Evolutionary conservation across 768 basidiomycete species (phyloP).

Genomic region (Hypsizygus marmoreus): DNA sequence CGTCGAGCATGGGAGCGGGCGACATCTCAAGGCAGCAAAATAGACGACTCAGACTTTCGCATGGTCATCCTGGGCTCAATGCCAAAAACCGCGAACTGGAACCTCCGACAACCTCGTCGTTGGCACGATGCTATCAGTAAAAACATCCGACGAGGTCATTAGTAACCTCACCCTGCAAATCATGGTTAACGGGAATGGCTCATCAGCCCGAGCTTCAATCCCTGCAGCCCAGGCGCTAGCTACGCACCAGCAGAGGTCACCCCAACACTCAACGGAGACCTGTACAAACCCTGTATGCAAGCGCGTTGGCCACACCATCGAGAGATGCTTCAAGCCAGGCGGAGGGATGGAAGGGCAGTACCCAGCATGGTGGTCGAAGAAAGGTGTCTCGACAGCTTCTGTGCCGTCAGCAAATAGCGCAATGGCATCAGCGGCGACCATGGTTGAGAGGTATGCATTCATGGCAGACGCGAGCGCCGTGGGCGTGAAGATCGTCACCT

Average conservation of each 20-base stretch:
- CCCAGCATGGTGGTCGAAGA: not conserved
- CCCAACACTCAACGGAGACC: not conserved
- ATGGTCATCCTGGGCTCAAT: too few relatives aligned
- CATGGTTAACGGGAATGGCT: too few relatives aligned
- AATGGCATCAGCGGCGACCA: not conserved
- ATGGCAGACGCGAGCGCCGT: not conserved
- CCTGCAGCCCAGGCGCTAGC: not conserved
- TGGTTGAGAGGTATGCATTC: not conserved
- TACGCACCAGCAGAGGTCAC: not conserved
- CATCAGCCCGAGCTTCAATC: too few relatives aligned
- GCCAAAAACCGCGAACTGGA: too few relatives aligned
- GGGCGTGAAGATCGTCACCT: not conserved
- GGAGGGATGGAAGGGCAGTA: slow-evolving; percentile 1
- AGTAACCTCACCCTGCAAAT: too few relatives aligned
- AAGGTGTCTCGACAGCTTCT: not conserved
- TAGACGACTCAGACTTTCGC: too few relatives aligned
- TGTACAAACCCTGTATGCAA: not conserved
- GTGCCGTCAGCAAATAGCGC: not conserved
- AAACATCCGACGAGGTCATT: too few relatives aligned
- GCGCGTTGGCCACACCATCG: not conserved
- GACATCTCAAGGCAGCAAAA: too few relatives aligned
- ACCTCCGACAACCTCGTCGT: too few relatives aligned
- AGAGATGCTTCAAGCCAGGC: not conserved
- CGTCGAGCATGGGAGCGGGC: too few relatives aligned
- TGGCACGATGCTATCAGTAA: too few relatives aligned